Evolutionary conservation across 2,329 filamentous ascomycete species (phyloP).

Genomic region (Salinomyces thailandicus): DNA sequence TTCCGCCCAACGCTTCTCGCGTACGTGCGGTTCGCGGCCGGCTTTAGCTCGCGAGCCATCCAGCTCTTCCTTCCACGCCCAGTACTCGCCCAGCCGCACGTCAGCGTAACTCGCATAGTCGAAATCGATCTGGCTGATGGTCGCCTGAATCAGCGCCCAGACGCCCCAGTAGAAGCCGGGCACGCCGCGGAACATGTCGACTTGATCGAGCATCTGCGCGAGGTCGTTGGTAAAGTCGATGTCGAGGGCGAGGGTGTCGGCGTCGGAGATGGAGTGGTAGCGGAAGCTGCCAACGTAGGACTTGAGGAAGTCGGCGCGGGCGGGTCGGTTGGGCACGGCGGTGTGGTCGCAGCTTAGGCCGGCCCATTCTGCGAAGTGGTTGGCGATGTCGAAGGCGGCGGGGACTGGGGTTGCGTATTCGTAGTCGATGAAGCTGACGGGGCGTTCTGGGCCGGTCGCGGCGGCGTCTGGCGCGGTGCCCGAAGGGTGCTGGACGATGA

Average conservation of each 20-base stretch:
- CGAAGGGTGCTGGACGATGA: constrained; percentile 57
- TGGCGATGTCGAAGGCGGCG: constrained; percentile 90
- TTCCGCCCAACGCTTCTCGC: constrained; percentile 72
- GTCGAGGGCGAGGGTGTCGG: constrained; percentile 37
- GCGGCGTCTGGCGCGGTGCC: constrained; percentile 13
- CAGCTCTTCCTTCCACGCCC: constrained; percentile 72
- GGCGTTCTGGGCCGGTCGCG: constrained; percentile 17
- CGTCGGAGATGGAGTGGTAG: constrained; percentile 26
- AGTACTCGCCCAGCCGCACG: constrained; percentile 77
- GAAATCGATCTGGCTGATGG: constrained; percentile 91
- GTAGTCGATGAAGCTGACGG: constrained; percentile 88
- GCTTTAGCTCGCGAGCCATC: constrained; percentile 49
- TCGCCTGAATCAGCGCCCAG: constrained; percentile 90
- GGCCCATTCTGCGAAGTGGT: constrained; percentile 97
- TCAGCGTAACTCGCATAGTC: constrained; percentile 92
- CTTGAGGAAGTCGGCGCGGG: constrained; percentile 69
- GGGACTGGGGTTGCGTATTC: constrained; percentile 93
- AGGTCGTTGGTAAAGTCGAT: constrained; percentile 49
- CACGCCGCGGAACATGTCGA: constrained; percentile 78
- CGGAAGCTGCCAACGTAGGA: constrained; percentile 71
- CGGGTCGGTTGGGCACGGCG: constrained; percentile 65
- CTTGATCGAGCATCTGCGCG: constrained; percentile 61
- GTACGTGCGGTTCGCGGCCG: constrained; percentile 54
- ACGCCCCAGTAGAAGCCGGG: constrained; percentile 89
- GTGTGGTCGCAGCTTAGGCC: constrained; percentile 90